Percentiles rank a stretch among this genome's conserved stretches.
Conservation (phyloP, 768 basidiomycete species). For the Boletus bicolor region DNA sequence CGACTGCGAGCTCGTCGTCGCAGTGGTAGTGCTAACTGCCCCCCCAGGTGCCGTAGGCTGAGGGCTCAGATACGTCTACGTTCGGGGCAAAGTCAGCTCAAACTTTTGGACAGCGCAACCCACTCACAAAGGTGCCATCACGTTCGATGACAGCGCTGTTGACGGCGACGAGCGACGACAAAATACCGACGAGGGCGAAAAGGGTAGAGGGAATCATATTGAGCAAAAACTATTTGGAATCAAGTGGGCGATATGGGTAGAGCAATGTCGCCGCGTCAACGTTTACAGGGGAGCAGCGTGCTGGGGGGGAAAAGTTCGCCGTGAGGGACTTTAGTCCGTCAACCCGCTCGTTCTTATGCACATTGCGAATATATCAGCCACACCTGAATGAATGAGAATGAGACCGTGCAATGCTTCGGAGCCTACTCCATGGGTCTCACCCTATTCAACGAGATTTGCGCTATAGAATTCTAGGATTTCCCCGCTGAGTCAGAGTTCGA, state of each 20-base stretch:
- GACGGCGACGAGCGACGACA: conserved; percentile 13
- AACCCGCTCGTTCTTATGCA: conserved; percentile 5
- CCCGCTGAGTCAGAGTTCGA: background rate
- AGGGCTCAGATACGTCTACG: conserved; percentile 10
- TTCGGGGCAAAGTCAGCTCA: background rate
- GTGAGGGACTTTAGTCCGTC: too few relatives aligned
- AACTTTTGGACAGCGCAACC: rapidly evolving
- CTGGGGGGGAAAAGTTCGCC: background rate
- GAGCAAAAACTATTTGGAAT: too few relatives aligned
- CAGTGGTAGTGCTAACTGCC: background rate
- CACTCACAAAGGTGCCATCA: conserved; percentile 16
- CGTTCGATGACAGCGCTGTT: conserved; percentile 20
- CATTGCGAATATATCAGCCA: conserved; percentile 12
- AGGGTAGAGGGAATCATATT: conserved; percentile 14
- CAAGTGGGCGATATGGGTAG: background rate
- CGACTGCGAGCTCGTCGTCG: background rate
- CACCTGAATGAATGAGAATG: background rate
- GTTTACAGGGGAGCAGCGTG: too few relatives aligned
- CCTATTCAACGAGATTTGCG: background rate
- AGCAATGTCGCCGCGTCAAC: background rate
- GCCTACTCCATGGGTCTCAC: background rate
- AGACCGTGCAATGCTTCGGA: background rate
- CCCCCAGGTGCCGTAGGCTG: conserved; percentile 4
- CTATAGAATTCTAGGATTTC: background rate
- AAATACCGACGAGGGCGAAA: background rate